Evolutionary conservation across 2,329 filamentous ascomycete species (phyloP), one percentile per base, ranked within the genome.

Genomic region (Colletotrichum neosansevieriae): DNA sequence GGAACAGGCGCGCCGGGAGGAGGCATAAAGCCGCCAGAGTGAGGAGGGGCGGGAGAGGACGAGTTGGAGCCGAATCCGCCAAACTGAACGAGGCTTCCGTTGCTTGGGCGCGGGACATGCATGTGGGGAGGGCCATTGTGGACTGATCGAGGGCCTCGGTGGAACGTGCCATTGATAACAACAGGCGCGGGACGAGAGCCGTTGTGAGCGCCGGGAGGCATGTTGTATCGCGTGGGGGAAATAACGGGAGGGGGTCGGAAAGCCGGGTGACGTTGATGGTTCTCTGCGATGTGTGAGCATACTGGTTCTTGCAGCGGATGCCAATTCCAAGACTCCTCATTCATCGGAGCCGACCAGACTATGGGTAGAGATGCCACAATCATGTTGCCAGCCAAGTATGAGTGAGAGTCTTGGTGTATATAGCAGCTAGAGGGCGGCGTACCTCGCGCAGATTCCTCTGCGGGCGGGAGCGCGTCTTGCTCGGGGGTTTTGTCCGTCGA

Each of bases 21-120:
- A 56, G 83, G 82, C 51, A 82, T 82, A 59, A 84, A 83, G 62
- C 79, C 81, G 38, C 80, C 81, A 13, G 82, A 82, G 51, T 77
- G 80, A 59, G 85, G 86, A 47, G 83, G 83, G 19, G 80, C 85
- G 1, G 88, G 88, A 5, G 88, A 90, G 1, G 88, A 86, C 60
- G 82, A 84, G 72, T 86, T 85, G 12, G 88, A 90, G 17, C 82
- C 84, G 69, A 86, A 85, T 6, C 80, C 81, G 38, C 86, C 86
- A 72, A 90, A 89, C 70, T 88, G 82, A 5, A 61, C 58, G 58
- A 89, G 78, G 74, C 84, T 88, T 42, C 85, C 82, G 67, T 84
- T 84, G 74, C 85, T 89, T 13, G 82, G 83, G 61, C 86, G 87
- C 45, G 82, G 76, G 58, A 87, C 85, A 71, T 88, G 85, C 72